Base-by-base conservation (phyloP, 2,329 filamentous ascomycete genomes). In the Colletotrichum godetiae region DNA sequence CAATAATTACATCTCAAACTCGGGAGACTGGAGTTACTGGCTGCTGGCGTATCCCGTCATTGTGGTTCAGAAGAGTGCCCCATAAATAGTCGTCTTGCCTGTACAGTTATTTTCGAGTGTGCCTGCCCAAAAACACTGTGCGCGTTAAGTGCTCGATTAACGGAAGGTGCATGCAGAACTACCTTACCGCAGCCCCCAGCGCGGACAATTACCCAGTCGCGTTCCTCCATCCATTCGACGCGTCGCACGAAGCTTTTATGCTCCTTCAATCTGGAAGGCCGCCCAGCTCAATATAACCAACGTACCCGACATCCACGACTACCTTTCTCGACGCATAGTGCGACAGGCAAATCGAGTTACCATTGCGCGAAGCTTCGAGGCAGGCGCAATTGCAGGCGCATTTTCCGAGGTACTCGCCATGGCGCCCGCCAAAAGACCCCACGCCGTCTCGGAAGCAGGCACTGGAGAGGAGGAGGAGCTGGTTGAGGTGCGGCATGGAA, bases 371-470 rank as follows among this genome's bases (percentile, higher is more conserved):
- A 3, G 42, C 27, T 31, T 49, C 27, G 5, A 67, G 56, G 46
- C 46, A 67, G 60, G 42, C n/a, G 61, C 35, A 13, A 37, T 31
- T 5, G 11, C 35, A 24, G 52, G 24, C 27, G 55, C n/a, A 31
- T 22, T 11, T 15, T 22, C 27, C 8, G 19, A 15, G 31, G 66
- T 69, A 37, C 58, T 66, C 33, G 46, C 22, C 59, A 83, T 83
- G 81, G 74, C 79, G 59, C 77, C 78, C 5, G 66, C 77, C 29
- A 89, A 90, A 79, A 85, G 88, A 75, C 81, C 82, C 27, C 82
- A 84, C 56, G 82, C 77, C 62, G 79, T 76, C 7, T 78, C 80
- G 52, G 81, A 83, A 19, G 78, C 80, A 63, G 67, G 22, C 46
- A 13, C 13, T 13, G 37, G 49, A 11, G 24, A 12, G 19, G 80